phyloP scores from a whole-genome alignment of 345 rosid genomes.

The Heritiera littoralis region DNA sequence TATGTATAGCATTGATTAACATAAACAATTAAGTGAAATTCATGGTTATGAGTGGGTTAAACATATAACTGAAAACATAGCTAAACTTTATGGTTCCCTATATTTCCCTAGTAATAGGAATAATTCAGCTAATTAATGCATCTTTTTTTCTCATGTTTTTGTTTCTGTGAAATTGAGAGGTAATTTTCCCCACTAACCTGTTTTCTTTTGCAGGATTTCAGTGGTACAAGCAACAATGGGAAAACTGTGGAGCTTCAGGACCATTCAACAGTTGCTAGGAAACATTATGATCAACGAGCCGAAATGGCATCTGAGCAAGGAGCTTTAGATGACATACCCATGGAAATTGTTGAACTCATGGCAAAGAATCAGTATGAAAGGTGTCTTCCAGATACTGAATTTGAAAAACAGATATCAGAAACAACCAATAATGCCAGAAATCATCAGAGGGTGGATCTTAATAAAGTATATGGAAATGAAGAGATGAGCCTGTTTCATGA shows the following conservation, averaged over 20 bases:
- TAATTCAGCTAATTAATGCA: background rate
- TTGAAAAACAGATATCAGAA: slow-evolving; percentile 42
- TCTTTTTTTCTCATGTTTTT: slow-evolving; percentile 2
- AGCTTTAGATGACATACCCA: slow-evolving; percentile 74
- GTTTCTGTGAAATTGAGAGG: slow-evolving; percentile 14
- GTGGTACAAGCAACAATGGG: slow-evolving; percentile 45
- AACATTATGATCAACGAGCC: slow-evolving; percentile 37
- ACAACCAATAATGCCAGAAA: slow-evolving; percentile 33
- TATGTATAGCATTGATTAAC: background rate
- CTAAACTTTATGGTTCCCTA: background rate
- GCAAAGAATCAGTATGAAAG: slow-evolving; percentile 89
- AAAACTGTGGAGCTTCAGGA: slow-evolving; percentile 43
- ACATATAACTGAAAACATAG: background rate
- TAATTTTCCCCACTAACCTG: background rate
- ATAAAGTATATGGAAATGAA: slow-evolving; percentile 41
- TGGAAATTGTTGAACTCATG: slow-evolving; percentile 95
- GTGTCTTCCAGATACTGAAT: slow-evolving; percentile 69
- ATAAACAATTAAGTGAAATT: background rate
- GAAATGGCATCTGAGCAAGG: slow-evolving; percentile 54
- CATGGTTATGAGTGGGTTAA: slow-evolving; percentile 2
- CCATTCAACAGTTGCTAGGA: slow-evolving; percentile 31
- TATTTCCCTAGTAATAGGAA: slow-evolving; percentile 2
- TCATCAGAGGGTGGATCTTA: slow-evolving; percentile 45
- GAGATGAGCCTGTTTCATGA: slow-evolving; percentile 42
- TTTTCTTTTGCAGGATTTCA: slow-evolving; percentile 51